Conservation (phyloP, 2,329 filamentous ascomycete genomes). For the Westerdykella sp. region DNA sequence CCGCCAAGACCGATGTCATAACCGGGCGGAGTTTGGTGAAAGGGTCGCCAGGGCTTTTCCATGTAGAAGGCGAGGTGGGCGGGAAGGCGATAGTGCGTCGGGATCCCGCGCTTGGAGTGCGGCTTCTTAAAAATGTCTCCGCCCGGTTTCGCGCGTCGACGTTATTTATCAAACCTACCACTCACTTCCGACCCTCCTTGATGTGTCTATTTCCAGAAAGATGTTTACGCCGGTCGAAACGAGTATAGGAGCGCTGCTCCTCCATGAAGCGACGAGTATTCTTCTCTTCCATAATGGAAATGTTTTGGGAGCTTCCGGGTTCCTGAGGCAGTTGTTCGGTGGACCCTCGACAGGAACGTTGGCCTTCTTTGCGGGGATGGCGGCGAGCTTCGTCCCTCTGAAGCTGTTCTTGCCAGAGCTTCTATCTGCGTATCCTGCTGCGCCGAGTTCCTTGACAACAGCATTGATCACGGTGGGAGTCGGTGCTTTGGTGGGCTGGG, state of each 20-base stretch:
- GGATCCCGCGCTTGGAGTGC: too few species aligned
- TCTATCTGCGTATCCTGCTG: slow-evolving; percentile 39
- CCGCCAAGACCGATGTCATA: too few species aligned
- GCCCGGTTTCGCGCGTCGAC: too few species aligned
- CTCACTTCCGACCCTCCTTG: too few species aligned
- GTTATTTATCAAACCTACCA: too few species aligned
- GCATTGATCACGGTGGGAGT: slow-evolving; percentile 37
- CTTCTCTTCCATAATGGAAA: slow-evolving; percentile 48
- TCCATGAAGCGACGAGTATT: slow-evolving; percentile 46
- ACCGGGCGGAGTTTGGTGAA: too few species aligned
- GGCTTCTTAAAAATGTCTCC: too few species aligned
- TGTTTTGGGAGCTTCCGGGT: slow-evolving; percentile 46
- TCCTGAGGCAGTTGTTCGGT: slow-evolving; percentile 40
- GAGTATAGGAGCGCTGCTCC: slow-evolving; percentile 45
- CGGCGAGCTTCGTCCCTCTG: slow-evolving; percentile 40
- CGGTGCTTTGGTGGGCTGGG: slow-evolving; percentile 46
- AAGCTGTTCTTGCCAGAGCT: slow-evolving; percentile 41
- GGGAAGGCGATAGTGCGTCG: too few species aligned
- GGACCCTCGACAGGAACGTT: slow-evolving; percentile 39
- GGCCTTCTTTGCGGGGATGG: slow-evolving; percentile 43
- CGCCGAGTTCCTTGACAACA: slow-evolving; percentile 30
- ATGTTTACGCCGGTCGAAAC: slow-evolving; percentile 53
- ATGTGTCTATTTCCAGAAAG: background rate
- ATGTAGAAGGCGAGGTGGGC: too few species aligned
- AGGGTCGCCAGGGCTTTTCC: too few species aligned